Evolutionary conservation across 1,284 basidiomycete genomes (phyloP), one percentile per base, ranked within the genome.

Genomic region (Pseudozyma sp.): DNA sequence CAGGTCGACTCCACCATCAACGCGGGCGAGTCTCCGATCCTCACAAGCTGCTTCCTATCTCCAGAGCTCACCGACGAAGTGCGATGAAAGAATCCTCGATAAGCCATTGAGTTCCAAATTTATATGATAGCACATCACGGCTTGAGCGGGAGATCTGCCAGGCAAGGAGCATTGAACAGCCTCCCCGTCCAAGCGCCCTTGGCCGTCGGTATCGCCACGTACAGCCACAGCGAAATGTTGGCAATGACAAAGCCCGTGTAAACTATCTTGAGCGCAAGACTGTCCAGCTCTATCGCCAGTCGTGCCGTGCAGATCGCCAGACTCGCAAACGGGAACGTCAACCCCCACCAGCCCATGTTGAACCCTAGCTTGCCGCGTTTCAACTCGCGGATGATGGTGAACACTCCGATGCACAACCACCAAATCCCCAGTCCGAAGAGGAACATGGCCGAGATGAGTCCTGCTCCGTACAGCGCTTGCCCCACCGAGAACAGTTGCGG

Each of bases 271-370:
- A 81, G 61, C 42, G 80, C 46, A 33, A 80, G 45, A 37, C 70
- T 75, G 53, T 80, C 65, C 34, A 80, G 53, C 39, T 72, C 76
- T 17, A 74, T 56, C 31, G 79, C 79, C 42, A 80, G 54, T 16
- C 69, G 52, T 13, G 59, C 67, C 16, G 68, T 78, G 58, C 62
- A 66, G 29, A 80, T 79, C 7, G 75, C 64, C 30, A 81, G 39
- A 46, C 67, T 69, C 10, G 74, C 79, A 31, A 74, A 61, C 0
- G 78, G 79, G 43, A 77, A 79, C 3, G 77, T 80, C 40, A 63
- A 42, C 16, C 65, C 66, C 78, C 75, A 77, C 62, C 68, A 80
- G 33, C 80, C 80, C 68, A 81, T 76, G 37, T 77, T 79, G 71
- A 81, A 81, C 5, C 61, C 49, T 4, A 81, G 48, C 34, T 60